These are phyloP conservation scores for Apiotrichum laibachii DNA, from an alignment of 1,284 basidiomycete species.

Conservation along the genomic window DNA sequence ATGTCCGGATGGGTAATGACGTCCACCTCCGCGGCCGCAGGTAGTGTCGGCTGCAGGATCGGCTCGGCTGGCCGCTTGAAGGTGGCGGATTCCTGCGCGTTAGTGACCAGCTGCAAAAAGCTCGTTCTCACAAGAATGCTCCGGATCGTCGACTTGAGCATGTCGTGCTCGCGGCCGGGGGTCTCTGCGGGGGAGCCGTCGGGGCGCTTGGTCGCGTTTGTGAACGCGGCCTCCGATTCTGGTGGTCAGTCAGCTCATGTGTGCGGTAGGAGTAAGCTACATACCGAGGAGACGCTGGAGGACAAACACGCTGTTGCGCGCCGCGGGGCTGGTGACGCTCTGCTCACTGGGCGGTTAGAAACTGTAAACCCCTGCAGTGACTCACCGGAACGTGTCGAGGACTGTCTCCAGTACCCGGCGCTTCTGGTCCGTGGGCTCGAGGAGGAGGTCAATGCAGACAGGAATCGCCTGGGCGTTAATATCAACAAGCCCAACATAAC, in stretches of 20 bases:
- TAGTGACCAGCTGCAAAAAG: neutral
- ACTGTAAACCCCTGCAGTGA: neutral
- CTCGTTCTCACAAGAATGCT: constrained; percentile 7
- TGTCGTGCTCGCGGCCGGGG: neutral
- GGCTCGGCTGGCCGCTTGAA: neutral
- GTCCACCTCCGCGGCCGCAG: neutral
- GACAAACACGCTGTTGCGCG: constrained; percentile 22
- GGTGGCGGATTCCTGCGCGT: constrained; percentile 3
- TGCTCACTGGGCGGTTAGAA: constrained; percentile 3
- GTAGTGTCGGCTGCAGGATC: no score
- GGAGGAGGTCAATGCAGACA: constrained; percentile 20
- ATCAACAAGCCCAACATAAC: neutral
- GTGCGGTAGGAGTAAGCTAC: neutral
- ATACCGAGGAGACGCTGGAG: constrained; percentile 18
- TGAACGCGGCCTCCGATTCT: constrained; percentile 13
- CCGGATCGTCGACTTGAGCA: constrained; percentile 12
- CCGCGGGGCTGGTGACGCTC: constrained; percentile 6
- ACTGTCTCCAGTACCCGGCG: constrained; percentile 6
- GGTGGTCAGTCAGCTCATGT: neutral
- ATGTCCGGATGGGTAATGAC: neutral
- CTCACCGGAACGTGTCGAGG: constrained; percentile 16
- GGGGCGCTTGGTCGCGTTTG: neutral
- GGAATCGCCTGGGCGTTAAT: constrained; percentile 15
- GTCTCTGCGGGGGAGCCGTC: neutral
- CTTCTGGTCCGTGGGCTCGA: constrained; percentile 38